phyloP scores from a whole-genome alignment of 176 grass and related monocot genomes.

The Saccharum spontaneum region DNA sequence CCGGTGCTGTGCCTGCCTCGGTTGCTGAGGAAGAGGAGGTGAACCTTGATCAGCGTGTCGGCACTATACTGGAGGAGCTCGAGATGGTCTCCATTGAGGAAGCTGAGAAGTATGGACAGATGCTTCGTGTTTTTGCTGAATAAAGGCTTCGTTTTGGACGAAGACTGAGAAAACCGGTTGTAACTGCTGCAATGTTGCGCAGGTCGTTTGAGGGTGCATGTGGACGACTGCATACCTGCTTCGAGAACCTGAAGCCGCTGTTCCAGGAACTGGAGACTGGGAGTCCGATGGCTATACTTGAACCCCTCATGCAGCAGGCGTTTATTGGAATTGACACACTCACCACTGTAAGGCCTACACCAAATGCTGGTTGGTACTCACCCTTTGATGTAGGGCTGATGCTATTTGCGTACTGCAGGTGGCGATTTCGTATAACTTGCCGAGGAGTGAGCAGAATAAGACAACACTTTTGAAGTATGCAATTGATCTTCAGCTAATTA shows the following conservation, averaged over 20 bases:
- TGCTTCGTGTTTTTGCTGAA: constrained; percentile 12
- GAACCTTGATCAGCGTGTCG: constrained; percentile 75
- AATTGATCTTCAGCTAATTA: constrained; percentile 21
- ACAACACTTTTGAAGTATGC: constrained; percentile 63
- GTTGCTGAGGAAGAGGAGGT: constrained; percentile 47
- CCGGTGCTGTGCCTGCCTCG: not conserved
- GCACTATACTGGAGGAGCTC: constrained; percentile 88
- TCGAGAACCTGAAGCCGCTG: constrained; percentile 80
- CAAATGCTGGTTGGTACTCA: not conserved
- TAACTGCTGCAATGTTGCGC: constrained; percentile 38
- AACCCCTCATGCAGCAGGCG: constrained; percentile 75
- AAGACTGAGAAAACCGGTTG: not conserved
- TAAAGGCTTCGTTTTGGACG: not conserved
- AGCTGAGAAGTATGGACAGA: constrained; percentile 71
- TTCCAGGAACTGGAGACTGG: constrained; percentile 46
- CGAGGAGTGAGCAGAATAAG: constrained; percentile 69
- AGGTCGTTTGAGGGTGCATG: constrained; percentile 94
- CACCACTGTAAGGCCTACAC: constrained; percentile 56
- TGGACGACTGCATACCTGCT: constrained; percentile 50
- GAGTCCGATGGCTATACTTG: constrained; percentile 72
- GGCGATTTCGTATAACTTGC: constrained; percentile 50
- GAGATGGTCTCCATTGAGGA: constrained; percentile 87
- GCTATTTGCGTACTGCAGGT: constrained; percentile 39
- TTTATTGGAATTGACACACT: constrained; percentile 64
- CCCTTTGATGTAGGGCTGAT: constrained; percentile 18